A percentile compares a stretch with the other conserved stretches of the same genome.
These are phyloP conservation scores for Penicillium italicum DNA, from an alignment of 2,329 filamentous ascomycete genomes.

Conservation along the genomic window DNA sequence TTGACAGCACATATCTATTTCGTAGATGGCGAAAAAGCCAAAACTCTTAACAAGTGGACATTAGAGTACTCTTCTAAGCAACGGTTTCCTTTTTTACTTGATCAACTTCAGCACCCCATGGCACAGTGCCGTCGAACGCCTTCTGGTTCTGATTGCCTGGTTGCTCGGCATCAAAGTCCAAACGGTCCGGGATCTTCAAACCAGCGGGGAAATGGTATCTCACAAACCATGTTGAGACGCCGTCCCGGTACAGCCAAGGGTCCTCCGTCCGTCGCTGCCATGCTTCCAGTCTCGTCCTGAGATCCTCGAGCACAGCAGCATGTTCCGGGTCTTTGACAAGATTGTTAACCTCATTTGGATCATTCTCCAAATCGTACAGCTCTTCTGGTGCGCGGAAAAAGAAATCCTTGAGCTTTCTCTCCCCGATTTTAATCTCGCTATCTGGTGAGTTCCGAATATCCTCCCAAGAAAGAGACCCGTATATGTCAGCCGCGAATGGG, in stretches of 20 bases:
- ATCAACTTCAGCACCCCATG: not conserved
- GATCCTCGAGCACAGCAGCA: conserved; percentile 28
- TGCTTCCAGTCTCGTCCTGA: conserved; percentile 33
- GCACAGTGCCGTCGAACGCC: not conserved
- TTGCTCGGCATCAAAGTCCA: conserved; percentile 20
- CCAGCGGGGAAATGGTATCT: conserved; percentile 13
- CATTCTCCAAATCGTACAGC: conserved; percentile 46
- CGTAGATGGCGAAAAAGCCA: not conserved
- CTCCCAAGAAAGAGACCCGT: conserved; percentile 45
- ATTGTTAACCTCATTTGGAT: conserved; percentile 48
- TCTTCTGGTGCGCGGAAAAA: conserved; percentile 46
- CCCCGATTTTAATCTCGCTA: conserved; percentile 36
- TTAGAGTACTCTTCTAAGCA: not conserved
- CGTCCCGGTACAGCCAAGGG: conserved; percentile 33
- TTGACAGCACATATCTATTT: not conserved
- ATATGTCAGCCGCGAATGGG: conserved; percentile 48
- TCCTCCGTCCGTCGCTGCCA: conserved; percentile 37
- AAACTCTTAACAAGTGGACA: not conserved
- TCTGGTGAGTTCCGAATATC: conserved; percentile 41
- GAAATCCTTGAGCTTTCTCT: conserved; percentile 43
- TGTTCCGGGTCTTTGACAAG: conserved; percentile 38
- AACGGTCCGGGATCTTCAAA: conserved; percentile 18
- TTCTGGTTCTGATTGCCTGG: conserved; percentile 9
- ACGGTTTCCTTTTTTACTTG: not conserved
- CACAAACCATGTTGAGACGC: conserved; percentile 16